Conservation (phyloP, 164 flowering plant genomes). For the Brasenia schreberi region DNA sequence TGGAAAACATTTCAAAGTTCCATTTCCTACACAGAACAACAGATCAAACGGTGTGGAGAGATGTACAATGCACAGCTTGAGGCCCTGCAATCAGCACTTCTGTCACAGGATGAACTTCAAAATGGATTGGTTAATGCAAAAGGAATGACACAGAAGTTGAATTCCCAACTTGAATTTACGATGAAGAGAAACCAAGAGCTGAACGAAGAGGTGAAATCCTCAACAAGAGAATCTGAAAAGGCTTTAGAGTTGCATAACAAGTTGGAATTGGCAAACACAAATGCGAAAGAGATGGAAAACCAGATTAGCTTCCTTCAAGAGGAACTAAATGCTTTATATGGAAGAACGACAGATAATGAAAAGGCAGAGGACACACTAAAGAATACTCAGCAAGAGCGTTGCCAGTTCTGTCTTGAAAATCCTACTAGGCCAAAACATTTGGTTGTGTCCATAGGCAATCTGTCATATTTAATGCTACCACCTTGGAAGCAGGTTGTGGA, state of each 20-base stretch:
- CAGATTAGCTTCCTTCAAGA: conserved; percentile 49
- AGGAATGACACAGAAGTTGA: conserved; percentile 46
- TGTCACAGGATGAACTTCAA: conserved; percentile 46
- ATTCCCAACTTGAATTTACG: conserved; percentile 55
- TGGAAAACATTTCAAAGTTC: too few relatives aligned
- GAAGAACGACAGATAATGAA: conserved; percentile 53
- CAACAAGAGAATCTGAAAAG: conserved; percentile 46
- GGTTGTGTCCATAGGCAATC: too few relatives aligned
- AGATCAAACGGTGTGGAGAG: conserved; percentile 36
- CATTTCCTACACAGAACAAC: too few relatives aligned
- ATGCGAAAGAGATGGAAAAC: conserved; percentile 57
- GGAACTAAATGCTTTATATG: conserved; percentile 54
- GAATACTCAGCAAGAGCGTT: conserved; percentile 36
- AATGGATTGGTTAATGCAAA: conserved; percentile 54
- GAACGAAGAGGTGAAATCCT: conserved; percentile 41
- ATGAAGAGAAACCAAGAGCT: conserved; percentile 49
- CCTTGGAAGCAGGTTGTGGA: too few relatives aligned
- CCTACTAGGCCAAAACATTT: conserved; percentile 75
- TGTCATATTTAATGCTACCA: too few relatives aligned
- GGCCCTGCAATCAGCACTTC: conserved; percentile 44
- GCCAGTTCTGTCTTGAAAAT: conserved; percentile 82
- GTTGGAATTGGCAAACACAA: conserved; percentile 44
- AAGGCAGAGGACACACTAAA: conserved; percentile 56
- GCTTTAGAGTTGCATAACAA: conserved; percentile 60
- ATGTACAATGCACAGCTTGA: conserved; percentile 35